These are phyloP conservation scores for Pichia sp. DNA, from an alignment of 1,139 yeast genomes.

Conservation along the genomic window DNA sequence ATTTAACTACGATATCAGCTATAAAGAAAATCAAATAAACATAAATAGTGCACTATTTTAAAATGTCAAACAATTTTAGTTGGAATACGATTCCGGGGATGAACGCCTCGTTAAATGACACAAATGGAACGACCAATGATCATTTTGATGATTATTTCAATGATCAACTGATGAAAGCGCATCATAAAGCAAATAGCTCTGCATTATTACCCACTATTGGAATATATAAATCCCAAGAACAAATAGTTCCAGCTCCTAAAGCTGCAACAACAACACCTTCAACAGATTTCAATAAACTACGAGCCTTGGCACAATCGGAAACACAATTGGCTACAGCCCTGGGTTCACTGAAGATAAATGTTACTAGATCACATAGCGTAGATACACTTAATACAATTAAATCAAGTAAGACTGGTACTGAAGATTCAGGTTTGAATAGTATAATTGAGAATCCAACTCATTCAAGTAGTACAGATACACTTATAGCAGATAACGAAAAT, in stretches of 20 bases:
- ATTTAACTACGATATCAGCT: no score
- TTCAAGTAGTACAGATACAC: conserved; percentile 25
- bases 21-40: background rate
- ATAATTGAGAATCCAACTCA: conserved; percentile 13
- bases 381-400: conserved; percentile 14
- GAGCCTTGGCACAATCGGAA: background rate
- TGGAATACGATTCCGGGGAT: conserved; percentile 38
- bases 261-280: background rate
- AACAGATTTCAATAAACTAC: background rate
- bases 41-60: background rate
- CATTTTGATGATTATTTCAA: conserved; percentile 16
- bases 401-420: background rate
- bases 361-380: conserved; percentile 16
- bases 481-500: conserved; percentile 21
- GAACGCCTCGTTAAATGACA: background rate
- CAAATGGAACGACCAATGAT: conserved; percentile 1
- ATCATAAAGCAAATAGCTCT: background rate
- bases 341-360: background rate
- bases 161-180: conserved; percentile 2
- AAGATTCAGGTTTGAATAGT: background rate
- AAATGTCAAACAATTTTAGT: conserved; percentile 28
- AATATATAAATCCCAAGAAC: no score
- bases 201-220: no score
- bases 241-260: no score
- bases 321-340: background rate